These are phyloP conservation scores for Trametes polyzona DNA, from an alignment of 1,284 basidiomycete species.

Conservation along the genomic window DNA sequence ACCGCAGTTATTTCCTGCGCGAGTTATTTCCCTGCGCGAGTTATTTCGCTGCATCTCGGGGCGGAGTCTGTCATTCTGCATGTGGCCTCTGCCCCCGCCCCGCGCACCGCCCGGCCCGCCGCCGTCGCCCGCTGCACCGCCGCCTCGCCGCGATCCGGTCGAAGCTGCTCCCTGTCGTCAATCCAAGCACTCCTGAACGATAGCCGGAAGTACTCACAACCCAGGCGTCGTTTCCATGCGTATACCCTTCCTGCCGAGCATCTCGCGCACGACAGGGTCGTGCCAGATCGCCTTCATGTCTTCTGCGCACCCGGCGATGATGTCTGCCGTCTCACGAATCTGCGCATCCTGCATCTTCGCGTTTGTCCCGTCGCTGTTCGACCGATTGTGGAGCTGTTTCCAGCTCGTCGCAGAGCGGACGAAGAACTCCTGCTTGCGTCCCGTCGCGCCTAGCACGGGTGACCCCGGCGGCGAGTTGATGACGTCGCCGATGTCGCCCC, in stretches of 20 bases:
- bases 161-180: no score
- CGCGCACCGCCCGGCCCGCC: no score
- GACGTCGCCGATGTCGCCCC: constrained; percentile 25
- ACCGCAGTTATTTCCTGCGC: no score
- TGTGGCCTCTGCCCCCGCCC: no score
- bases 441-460: constrained; percentile 14
- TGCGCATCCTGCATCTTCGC: constrained; percentile 44
- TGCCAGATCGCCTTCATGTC: constrained; percentile 68
- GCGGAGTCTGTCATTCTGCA: no score
- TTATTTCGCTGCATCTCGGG: no score
- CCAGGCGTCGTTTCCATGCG: constrained; percentile 61
- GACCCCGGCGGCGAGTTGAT: constrained; percentile 37
- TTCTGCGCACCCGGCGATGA: constrained; percentile 59
- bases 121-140: no score
- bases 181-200: no score
- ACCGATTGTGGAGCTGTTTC: constrained; percentile 45
- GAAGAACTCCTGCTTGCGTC: constrained; percentile 50
- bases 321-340: constrained; percentile 48
- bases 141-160: no score
- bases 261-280: constrained; percentile 53
- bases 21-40: no score
- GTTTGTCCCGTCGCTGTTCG: constrained; percentile 50
- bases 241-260: constrained; percentile 52
- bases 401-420: constrained; percentile 64
- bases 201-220: no score